Conservation (phyloP, 768 basidiomycete genomes). For the Podaxis rugospora region DNA sequence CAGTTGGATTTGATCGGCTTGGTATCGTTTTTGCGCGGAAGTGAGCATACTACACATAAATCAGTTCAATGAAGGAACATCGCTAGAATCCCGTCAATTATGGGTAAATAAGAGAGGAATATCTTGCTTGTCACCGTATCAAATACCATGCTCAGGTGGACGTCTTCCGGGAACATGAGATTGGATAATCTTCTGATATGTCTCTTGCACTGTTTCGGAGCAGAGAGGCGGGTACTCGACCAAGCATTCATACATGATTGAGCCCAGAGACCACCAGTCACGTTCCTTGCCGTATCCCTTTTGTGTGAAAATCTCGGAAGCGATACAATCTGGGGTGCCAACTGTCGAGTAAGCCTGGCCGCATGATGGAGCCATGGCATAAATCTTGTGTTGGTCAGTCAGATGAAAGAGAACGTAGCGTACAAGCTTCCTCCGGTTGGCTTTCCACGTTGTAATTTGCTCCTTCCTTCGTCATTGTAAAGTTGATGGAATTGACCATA, state of each 20-base stretch:
- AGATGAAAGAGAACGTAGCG: constrained; percentile 16
- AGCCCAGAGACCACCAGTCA: constrained; percentile 99
- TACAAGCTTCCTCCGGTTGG: constrained; percentile 92
- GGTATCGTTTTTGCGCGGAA: constrained; percentile 73
- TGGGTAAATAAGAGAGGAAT: background rate
- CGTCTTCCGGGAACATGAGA: constrained; percentile 89
- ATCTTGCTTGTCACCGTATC: constrained; percentile 62
- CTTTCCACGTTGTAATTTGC: constrained; percentile 98
- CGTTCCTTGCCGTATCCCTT: constrained; percentile 98
- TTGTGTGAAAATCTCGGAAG: constrained; percentile 94
- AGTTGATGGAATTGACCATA: constrained; percentile 94
- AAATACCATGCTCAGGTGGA: constrained; percentile 88
- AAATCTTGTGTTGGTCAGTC: background rate
- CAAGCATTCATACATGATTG: constrained; percentile 97
- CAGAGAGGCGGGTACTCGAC: constrained; percentile 98
- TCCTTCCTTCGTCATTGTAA: constrained; percentile 96
- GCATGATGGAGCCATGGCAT: background rate
- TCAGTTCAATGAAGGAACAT: background rate
- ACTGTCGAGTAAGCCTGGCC: constrained; percentile 93
- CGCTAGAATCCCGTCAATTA: background rate
- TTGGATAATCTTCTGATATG: constrained; percentile 97
- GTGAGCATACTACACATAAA: constrained; percentile 63
- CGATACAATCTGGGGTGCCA: constrained; percentile 95
- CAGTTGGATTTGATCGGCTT: constrained; percentile 81
- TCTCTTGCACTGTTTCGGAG: constrained; percentile 92